These are phyloP conservation scores for Polygonum maritimum DNA, from an alignment of 148 eudicot species.

Conservation along the genomic window DNA sequence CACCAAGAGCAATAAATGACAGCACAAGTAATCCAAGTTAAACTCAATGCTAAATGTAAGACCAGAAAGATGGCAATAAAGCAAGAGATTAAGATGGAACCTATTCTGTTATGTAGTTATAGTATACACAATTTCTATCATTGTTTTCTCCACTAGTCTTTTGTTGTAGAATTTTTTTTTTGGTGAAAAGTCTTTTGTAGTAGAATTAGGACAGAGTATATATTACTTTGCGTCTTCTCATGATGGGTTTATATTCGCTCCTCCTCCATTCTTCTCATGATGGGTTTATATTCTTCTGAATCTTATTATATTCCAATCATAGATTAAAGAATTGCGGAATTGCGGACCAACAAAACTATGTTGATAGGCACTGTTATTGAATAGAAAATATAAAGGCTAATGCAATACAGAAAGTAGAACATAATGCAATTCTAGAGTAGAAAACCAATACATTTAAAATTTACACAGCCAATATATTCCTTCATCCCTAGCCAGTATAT, in stretches of 20 bases:
- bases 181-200: not conserved
- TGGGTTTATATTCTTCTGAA: not conserved
- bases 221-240: not conserved
- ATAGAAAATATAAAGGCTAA: not conserved
- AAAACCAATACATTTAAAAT: not conserved
- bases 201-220: not conserved
- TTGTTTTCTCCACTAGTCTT: not conserved
- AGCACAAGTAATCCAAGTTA: too few relatives aligned
- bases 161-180: too few relatives aligned
- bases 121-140: not conserved
- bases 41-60: too few relatives aligned
- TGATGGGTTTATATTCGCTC: not conserved
- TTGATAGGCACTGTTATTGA: not conserved
- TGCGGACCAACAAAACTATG: not conserved
- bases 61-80: not conserved
- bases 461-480: not conserved
- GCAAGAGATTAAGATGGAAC: not conserved
- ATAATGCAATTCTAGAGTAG: not conserved
- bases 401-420: not conserved
- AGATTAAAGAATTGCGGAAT: not conserved
- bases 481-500: slow-evolving; percentile 6
- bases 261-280: not conserved
- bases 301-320: not conserved
- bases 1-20: too few relatives aligned
- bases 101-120: not conserved